Base-by-base conservation (phyloP, 257 asterid genomes). In the Paulownia fortunei region DNA sequence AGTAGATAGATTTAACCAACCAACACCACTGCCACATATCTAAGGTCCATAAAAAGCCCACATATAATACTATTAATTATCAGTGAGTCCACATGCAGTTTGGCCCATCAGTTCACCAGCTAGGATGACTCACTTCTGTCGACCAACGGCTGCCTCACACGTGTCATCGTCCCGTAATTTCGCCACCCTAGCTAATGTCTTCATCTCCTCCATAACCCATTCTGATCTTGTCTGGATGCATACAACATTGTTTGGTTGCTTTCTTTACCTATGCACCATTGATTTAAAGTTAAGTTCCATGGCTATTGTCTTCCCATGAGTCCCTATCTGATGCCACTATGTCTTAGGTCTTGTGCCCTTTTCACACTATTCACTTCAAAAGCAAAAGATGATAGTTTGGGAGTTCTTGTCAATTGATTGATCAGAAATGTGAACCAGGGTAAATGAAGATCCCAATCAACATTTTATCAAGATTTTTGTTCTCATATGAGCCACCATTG, bases 231-330 rank as follows among this genome's bases (percentile, higher is more conserved):
- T 23, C 36, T 70, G 54, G 77, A 76, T 66, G 59, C 86, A 78
- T 67, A 65, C 68, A 65, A 19, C 84, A 80, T n/a, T 85, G 93
- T 82, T 83, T 76, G 75, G 92, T 87, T 67, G 86, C 89, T 86
- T 80, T 88, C 97, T 81, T 87, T 92, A 79, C 37, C 79, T 86
- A 61, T 54, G 79, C 82, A 82, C 91, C 96, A 83, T 65, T 77
- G 67, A 64, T 76, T 64, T 55, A 90, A 80, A 88, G 90, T 84
- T 24, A 18, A 21, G 71, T 82, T 49, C 23, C 74, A 63, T 84
- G 96, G 97, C 42, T 69, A 81, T 54, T 74, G 79, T 78, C 70
- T 49, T 72, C 73, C 73, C 36, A 42, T 49, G 36, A 79, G 88
- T 92, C 92, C 86, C 74, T n/a, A 85, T 88, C 90, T 81, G 42